These are phyloP conservation scores for Trichoderma koningii DNA, from an alignment of 2,329 filamentous ascomycete genomes.

Conservation along the genomic window DNA sequence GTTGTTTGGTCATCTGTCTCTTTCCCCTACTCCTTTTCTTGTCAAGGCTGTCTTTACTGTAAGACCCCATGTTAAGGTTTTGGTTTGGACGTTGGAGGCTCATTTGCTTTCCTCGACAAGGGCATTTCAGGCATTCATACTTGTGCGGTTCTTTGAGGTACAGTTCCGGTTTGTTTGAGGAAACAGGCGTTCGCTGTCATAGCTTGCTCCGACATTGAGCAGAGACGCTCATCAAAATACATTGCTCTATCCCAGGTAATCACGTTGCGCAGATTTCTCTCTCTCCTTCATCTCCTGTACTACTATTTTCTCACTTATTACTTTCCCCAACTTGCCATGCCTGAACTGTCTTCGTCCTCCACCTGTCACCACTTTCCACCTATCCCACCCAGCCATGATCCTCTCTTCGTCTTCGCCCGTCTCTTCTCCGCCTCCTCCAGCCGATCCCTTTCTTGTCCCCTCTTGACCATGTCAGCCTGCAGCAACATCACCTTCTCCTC, in stretches of 20 bases:
- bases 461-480: conserved; percentile 38
- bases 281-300: neutral
- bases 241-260: neutral
- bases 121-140: neutral
- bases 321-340: too few relatives aligned
- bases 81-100: neutral
- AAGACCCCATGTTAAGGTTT: neutral
- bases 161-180: neutral
- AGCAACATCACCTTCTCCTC: conserved; percentile 40
- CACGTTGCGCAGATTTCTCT: neutral
- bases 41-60: neutral
- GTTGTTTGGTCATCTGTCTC: neutral
- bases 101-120: neutral
- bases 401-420: conserved; percentile 26
- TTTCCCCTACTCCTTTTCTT: neutral
- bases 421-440: conserved; percentile 32
- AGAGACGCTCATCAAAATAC: conserved; percentile 12
- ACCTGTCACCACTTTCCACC: neutral
- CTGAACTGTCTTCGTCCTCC: too few relatives aligned
- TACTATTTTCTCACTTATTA: too few relatives aligned
- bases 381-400: conserved; percentile 4
- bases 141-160: too few relatives aligned
- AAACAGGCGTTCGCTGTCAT: neutral
- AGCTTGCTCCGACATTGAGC: conserved; percentile 9
- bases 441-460: conserved; percentile 35